These are phyloP conservation scores for Saxophila tyrrhenica DNA, from an alignment of 495 filamentous ascomycete species.

Conservation along the genomic window DNA sequence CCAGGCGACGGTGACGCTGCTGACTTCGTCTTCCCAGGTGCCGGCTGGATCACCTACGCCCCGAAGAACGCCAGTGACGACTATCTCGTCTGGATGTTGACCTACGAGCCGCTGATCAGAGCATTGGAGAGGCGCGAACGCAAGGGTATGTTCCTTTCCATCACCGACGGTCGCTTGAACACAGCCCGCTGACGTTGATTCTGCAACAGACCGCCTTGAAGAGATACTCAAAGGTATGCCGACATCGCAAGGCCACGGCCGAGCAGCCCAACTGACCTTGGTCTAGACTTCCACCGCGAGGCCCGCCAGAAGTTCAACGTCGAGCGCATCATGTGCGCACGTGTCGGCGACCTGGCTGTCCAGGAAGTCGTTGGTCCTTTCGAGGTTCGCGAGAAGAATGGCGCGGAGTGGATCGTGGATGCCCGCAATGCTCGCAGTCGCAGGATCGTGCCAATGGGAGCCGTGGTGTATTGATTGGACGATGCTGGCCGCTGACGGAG, in stretches of 20 bases:
- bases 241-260: too few relatives aligned
- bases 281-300: slow-evolving; percentile 6
- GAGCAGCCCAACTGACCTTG: background rate
- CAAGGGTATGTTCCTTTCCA: background rate
- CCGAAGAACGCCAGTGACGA: slow-evolving; percentile 5
- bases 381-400: slow-evolving; percentile 12
- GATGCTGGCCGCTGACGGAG: background rate
- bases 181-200: background rate
- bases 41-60: slow-evolving; percentile 13
- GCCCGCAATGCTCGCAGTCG: background rate
- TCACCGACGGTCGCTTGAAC: background rate
- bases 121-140: background rate
- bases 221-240: background rate
- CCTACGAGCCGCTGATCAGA: slow-evolving; percentile 10
- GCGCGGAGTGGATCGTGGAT: slow-evolving; percentile 9
- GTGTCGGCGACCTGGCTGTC: slow-evolving; percentile 11
- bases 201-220: slow-evolving; percentile 4
- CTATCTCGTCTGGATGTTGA: slow-evolving; percentile 16
- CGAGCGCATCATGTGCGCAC: slow-evolving; percentile 8
- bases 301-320: slow-evolving; percentile 5
- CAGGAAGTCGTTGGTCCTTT: slow-evolving; percentile 7
- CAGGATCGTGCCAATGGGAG: background rate
- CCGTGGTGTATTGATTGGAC: background rate
- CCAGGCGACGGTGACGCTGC: background rate
- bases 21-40: background rate